Conservation (phyloP, 768 basidiomycete genomes). For the Neoboletus subvelutipes region DNA sequence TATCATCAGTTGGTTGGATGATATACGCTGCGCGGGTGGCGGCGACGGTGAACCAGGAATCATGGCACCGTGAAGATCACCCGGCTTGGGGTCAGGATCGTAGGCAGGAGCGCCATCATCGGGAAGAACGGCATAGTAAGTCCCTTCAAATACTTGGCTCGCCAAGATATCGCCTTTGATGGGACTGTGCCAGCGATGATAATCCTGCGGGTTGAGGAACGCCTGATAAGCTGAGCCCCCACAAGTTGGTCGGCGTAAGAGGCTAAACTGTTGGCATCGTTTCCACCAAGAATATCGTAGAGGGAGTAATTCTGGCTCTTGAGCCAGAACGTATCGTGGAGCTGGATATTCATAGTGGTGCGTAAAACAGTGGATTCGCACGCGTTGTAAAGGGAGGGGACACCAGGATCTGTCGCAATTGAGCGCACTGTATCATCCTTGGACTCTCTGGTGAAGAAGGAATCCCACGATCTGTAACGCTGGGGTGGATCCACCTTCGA, state of each 20-base stretch:
- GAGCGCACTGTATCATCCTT: constrained; percentile 20
- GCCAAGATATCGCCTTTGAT: constrained; percentile 42
- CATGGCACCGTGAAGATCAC: background rate
- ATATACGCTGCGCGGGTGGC: constrained; percentile 54
- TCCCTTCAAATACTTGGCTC: constrained; percentile 31
- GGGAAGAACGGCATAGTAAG: constrained; percentile 4
- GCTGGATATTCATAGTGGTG: constrained; percentile 36
- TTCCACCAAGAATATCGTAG: constrained; percentile 45
- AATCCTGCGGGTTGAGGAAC: constrained; percentile 44
- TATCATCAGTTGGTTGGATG: constrained; percentile 49
- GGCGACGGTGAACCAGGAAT: constrained; percentile 40
- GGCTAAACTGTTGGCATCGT: no score
- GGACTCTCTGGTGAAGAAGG: constrained; percentile 51
- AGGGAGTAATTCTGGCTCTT: constrained; percentile 61
- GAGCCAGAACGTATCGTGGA: constrained; percentile 53
- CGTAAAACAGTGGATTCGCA: constrained; percentile 42
- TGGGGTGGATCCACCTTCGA: background rate
- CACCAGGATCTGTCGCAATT: no score
- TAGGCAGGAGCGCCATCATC: constrained; percentile 5
- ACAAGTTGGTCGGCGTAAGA: no score
- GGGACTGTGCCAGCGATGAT: constrained; percentile 64
- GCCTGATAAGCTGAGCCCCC: no score
- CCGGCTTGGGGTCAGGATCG: background rate
- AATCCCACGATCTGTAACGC: constrained; percentile 41
- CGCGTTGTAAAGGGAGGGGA: no score